Percentiles rank a stretch among this genome's conserved stretches.
Conservation (phyloP, 1,139 yeast species). For the Pichiaceae sp. region DNA sequence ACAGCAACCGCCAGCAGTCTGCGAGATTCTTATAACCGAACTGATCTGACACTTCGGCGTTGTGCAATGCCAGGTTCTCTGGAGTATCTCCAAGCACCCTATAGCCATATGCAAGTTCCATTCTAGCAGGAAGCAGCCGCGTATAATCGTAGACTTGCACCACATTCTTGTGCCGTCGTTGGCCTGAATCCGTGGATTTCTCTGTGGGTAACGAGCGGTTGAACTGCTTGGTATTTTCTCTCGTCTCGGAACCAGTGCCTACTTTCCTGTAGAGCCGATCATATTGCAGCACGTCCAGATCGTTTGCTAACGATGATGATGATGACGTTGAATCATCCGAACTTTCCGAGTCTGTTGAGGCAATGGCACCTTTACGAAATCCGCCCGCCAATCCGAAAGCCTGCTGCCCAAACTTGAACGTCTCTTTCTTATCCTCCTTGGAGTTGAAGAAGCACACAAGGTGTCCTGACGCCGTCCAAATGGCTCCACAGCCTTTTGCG, state of each 20-base stretch:
- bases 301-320: constrained; percentile 42
- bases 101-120: constrained; percentile 72
- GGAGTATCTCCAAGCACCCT: constrained; percentile 61
- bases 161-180: constrained; percentile 30
- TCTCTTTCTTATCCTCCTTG: constrained; percentile 31
- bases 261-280: constrained; percentile 35
- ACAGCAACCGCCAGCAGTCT: constrained; percentile 71
- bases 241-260: constrained; percentile 12
- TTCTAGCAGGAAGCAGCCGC: constrained; percentile 66
- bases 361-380: constrained; percentile 21
- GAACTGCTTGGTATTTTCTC: constrained; percentile 9
- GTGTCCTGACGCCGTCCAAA: constrained; percentile 75
- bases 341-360: constrained; percentile 4
- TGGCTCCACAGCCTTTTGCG: constrained; percentile 90
- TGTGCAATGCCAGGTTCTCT: constrained; percentile 56
- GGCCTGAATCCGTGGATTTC: constrained; percentile 17
- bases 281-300: constrained; percentile 40
- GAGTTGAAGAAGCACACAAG: constrained; percentile 79
- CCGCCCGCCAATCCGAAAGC: constrained; percentile 29
- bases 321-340: constrained; percentile 19
- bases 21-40: constrained; percentile 57
- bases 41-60: constrained; percentile 62
- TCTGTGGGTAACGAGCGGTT: constrained; percentile 17
- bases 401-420: constrained; percentile 34
- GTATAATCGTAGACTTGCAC: constrained; percentile 61